Conservation (phyloP, 2,329 filamentous ascomycete genomes). For the Trichoderma gracile region DNA sequence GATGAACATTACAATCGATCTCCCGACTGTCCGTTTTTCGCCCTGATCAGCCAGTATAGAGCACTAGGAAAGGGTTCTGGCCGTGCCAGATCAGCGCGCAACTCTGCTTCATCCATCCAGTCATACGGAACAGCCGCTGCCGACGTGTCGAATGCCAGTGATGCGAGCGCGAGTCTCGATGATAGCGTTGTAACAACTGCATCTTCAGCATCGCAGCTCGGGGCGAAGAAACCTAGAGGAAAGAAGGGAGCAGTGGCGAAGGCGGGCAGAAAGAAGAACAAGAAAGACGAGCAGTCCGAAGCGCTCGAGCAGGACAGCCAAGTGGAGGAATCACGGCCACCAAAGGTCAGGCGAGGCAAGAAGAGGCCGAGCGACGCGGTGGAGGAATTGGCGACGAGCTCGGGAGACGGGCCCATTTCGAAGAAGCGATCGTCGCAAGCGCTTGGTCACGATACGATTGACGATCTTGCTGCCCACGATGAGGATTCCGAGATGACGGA, state of each 20-base stretch:
- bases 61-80: constrained; percentile 56
- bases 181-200: constrained; percentile 61
- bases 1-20: constrained; percentile 83
- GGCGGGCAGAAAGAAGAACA: constrained; percentile 40
- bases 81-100: constrained; percentile 54
- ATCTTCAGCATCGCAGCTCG: constrained; percentile 60
- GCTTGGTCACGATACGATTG: constrained; percentile 48
- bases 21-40: constrained; percentile 80
- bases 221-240: constrained; percentile 55
- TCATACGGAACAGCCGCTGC: constrained; percentile 55
- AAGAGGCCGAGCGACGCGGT: constrained; percentile 65
- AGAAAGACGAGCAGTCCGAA: constrained; percentile 58
- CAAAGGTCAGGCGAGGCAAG: constrained; percentile 53
- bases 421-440: constrained; percentile 61
- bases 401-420: constrained; percentile 50
- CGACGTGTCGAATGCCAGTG: constrained; percentile 51
- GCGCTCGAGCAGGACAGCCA: constrained; percentile 38
- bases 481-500: constrained; percentile 48
- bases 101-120: constrained; percentile 68
- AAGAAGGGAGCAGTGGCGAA: constrained; percentile 57
- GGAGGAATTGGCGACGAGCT: constrained; percentile 48
- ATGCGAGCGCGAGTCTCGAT: constrained; percentile 52
- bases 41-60: constrained; percentile 60
- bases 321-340: constrained; percentile 33
- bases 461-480: constrained; percentile 41